These are phyloP conservation scores for Cordyceps cateniannulata DNA, from an alignment of 2,329 filamentous ascomycete genomes.

Conservation along the genomic window DNA sequence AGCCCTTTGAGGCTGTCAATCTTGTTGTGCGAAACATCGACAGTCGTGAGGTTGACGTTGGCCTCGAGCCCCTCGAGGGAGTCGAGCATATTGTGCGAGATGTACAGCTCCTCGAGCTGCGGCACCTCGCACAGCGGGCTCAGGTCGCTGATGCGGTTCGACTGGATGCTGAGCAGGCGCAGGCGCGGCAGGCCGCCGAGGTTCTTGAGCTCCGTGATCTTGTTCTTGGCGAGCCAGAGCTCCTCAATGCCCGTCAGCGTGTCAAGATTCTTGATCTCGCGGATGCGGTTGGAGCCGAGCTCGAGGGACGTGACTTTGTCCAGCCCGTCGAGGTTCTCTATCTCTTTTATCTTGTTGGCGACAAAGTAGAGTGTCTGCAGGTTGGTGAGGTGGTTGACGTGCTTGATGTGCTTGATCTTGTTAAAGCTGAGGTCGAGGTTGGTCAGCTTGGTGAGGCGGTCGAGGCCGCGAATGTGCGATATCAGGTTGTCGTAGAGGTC, in stretches of 20 bases:
- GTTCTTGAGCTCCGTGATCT: slow-evolving; percentile 77
- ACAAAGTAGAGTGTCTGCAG: slow-evolving; percentile 86
- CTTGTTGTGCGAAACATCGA: slow-evolving; percentile 88
- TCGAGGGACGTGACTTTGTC: slow-evolving; percentile 75
- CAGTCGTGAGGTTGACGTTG: slow-evolving; percentile 61
- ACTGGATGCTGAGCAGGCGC: slow-evolving; percentile 87
- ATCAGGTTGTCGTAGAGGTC: slow-evolving; percentile 98
- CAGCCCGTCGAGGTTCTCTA: slow-evolving; percentile 76
- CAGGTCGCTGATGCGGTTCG: slow-evolving; percentile 80
- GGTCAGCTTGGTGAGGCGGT: slow-evolving; percentile 67
- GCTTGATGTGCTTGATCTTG: slow-evolving; percentile 98
- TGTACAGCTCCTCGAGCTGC: slow-evolving; percentile 85
- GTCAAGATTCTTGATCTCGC: slow-evolving; percentile 81
- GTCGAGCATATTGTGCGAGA: slow-evolving; percentile 87
- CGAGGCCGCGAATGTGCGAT: slow-evolving; percentile 75
- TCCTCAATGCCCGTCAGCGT: slow-evolving; percentile 72
- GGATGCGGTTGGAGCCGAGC: slow-evolving; percentile 84
- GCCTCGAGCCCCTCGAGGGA: slow-evolving; percentile 66
- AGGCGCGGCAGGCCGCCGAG: slow-evolving; percentile 71
- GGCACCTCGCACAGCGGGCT: slow-evolving; percentile 66
- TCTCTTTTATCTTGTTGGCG: slow-evolving; percentile 85
- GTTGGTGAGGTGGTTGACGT: slow-evolving; percentile 68
- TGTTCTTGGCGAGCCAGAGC: slow-evolving; percentile 94
- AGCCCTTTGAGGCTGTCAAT: slow-evolving; percentile 70
- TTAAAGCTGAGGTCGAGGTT: slow-evolving; percentile 93